Evolutionary conservation across 345 rosid genomes (phyloP).

Genomic region (Brassica carinata): DNA sequence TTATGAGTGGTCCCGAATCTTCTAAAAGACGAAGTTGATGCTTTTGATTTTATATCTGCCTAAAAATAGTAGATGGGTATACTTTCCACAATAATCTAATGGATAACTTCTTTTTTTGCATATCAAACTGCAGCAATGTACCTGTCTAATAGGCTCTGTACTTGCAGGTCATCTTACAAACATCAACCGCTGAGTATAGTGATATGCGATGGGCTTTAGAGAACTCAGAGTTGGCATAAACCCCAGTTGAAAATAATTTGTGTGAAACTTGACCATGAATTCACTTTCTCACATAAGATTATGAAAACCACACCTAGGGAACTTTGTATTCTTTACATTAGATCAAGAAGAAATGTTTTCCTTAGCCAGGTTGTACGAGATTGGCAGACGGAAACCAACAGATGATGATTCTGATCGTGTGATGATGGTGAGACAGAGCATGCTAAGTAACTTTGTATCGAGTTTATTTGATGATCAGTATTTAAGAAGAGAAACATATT

Average conservation of each 20-base stretch:
- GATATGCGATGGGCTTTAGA: constrained; percentile 73
- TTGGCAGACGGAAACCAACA: not conserved
- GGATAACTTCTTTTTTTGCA: not conserved
- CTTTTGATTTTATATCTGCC: constrained; percentile 79
- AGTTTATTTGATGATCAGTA: constrained; percentile 1
- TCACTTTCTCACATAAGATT: constrained; percentile 10
- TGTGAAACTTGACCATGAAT: constrained; percentile 7
- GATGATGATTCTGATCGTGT: not conserved
- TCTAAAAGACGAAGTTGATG: constrained; percentile 39
- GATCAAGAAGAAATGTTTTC: not conserved
- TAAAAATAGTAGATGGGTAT: constrained; percentile 29
- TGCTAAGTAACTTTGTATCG: constrained; percentile 4
- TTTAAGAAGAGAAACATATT: not conserved
- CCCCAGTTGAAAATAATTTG: constrained; percentile 47
- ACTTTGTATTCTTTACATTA: not conserved
- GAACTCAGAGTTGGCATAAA: constrained; percentile 58
- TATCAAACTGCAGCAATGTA: constrained; percentile 26
- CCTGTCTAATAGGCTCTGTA: constrained; percentile 93
- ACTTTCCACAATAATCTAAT: not conserved
- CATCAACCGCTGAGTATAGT: constrained; percentile 59
- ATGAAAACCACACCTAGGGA: not conserved
- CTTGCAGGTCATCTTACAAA: constrained; percentile 73
- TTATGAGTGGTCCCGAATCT: constrained; percentile 1
- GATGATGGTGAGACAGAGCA: not conserved
- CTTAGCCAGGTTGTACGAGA: not conserved